Evolutionary conservation across 495 filamentous ascomycete genomes (phyloP), one percentile per base, ranked within the genome.

Genomic region (Aspergillus cristatus): DNA sequence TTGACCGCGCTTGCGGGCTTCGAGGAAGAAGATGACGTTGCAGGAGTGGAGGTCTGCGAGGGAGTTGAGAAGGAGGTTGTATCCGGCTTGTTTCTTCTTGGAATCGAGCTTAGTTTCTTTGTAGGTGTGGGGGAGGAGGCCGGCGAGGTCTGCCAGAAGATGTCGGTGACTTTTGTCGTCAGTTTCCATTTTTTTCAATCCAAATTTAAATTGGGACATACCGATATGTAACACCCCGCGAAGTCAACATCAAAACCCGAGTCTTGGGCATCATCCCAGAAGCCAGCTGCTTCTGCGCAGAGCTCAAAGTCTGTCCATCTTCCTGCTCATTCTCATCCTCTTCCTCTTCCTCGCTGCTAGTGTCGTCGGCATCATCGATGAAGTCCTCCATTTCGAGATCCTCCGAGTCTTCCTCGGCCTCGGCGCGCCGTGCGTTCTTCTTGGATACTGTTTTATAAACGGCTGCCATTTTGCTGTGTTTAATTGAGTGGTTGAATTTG

Each of bases 31-130:
- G 35, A 97, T 79, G 60, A 96, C 91, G 65, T 99, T 99, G 77
- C 90, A 96, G 48, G 95, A 97, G 71, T 96, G 94, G 14, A 99
- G 76, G 48, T 99, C 90, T 28, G 91, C 91, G 12, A 97, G 78
- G 57, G 94, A 90, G 67, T 97, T 97, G 6, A 99, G 75, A 51
- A 94, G 79, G 59, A 84, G 79, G 41, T 94, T 81, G 44, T 70
- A 70, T n/a, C 65, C 65, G 26, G 63, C 55, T 4, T 66, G 62
- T 51, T 93, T 87, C 37, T 87, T 89, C 61, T 97, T 96, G 28
- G 89, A 91, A 51, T 97, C 90, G 35, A 95, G 78, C 60, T 99
- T 99, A 41, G 82, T 88, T 58, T 99, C 91, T 65, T 94, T 94
- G 50, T 87, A 76, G 26, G 78, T 78, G 52, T 99, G 91, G 0